phyloP scores from a whole-genome alignment of 23 red algal genomes.

The Pyropia haitanensis region DNA sequence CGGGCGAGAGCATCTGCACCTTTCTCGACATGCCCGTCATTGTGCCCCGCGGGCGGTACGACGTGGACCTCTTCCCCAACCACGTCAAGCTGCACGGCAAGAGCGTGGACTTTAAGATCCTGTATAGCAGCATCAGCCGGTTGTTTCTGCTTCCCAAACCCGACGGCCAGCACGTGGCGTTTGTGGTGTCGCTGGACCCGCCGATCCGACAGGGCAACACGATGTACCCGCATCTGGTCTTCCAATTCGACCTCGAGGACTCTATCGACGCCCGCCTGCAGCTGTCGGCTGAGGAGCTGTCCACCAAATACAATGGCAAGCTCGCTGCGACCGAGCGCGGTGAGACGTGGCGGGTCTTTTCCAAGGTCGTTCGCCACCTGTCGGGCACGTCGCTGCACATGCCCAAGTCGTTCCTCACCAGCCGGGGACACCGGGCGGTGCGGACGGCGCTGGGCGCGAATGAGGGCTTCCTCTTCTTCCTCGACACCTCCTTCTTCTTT shows the following conservation, averaged over 20 bases:
- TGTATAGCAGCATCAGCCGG: slow-evolving; percentile 78
- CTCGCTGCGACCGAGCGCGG: slow-evolving; percentile 41
- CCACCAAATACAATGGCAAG: slow-evolving; percentile 74
- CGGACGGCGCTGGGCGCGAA: slow-evolving; percentile 92
- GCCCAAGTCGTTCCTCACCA: slow-evolving; percentile 74
- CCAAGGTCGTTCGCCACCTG: slow-evolving; percentile 86
- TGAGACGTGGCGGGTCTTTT: slow-evolving; percentile 86
- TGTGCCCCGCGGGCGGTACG: slow-evolving; percentile 90
- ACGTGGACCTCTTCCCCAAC: slow-evolving; percentile 93
- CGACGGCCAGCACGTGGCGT: slow-evolving; percentile 77
- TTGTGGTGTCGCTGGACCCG: slow-evolving; percentile 94
- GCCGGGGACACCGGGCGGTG: slow-evolving; percentile 46
- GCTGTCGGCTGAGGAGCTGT: slow-evolving; percentile 70
- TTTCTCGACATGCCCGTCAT: slow-evolving; percentile 79
- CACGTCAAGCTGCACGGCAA: slow-evolving; percentile 93
- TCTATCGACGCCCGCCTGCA: slow-evolving; percentile 54
- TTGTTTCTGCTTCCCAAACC: slow-evolving; percentile 97
- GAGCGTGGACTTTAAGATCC: slow-evolving; percentile 94
- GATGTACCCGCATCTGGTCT: slow-evolving; percentile 95
- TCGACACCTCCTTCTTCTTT: slow-evolving; percentile 96
- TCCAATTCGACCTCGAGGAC: slow-evolving; percentile 87
- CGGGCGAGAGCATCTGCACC: slow-evolving; percentile 75
- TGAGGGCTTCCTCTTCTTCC: slow-evolving; percentile 95
- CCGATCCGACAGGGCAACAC: slow-evolving; percentile 98
- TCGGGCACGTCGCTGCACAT: slow-evolving; percentile 77